Base-by-base conservation (phyloP, 1,139 yeast genomes). In the Debaryomyces sp. region DNA sequence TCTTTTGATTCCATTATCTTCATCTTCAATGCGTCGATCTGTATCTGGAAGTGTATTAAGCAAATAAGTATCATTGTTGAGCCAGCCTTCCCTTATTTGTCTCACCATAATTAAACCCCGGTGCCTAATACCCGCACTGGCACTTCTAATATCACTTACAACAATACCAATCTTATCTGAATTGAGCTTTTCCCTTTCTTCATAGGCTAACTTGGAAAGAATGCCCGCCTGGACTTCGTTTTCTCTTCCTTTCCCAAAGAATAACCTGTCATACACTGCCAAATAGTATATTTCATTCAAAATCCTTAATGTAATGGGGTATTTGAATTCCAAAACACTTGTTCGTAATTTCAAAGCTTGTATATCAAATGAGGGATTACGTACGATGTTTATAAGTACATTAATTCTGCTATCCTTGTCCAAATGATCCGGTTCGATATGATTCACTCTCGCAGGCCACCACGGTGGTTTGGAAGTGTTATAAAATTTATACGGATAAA, bases 381-480 rank as follows among this genome's bases (percentile, higher is more conserved):
- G 55, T 17, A 78, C 52, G 18, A 87, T 73, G 21, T 69, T 59
- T 17, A 76, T 67, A 58, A 87, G 65, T 23, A 87, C 63, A 3
- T 58, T 60, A 17, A 84, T 61, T 49, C 95, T 66, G 53, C 82
- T 85, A 1, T 65, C 66, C 59, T 84, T 87, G 51, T 73, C 77
- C 51, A 87, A 68, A 64, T 87, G 91, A 62, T 87, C 94, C 0
- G 94, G 94, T 57, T 87, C 94, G 44, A 74, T 72, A 63, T 87
- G 94, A 36, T 81, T 71, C 0, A 85, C 80, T 15, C 55, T 48
- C 0, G 38, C 38, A 0, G 94, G 94, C 95, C 94, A 87, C 92
- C 94, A 87, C 1, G 60, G 59, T 0, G 94, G 94, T 53, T 72
- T 80, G 8, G 81, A 58, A 1, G 36, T 45, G 12, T 75, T 75